These are phyloP conservation scores for Ustilago tritici DNA, from an alignment of 1,284 basidiomycete species.

Conservation along the genomic window DNA sequence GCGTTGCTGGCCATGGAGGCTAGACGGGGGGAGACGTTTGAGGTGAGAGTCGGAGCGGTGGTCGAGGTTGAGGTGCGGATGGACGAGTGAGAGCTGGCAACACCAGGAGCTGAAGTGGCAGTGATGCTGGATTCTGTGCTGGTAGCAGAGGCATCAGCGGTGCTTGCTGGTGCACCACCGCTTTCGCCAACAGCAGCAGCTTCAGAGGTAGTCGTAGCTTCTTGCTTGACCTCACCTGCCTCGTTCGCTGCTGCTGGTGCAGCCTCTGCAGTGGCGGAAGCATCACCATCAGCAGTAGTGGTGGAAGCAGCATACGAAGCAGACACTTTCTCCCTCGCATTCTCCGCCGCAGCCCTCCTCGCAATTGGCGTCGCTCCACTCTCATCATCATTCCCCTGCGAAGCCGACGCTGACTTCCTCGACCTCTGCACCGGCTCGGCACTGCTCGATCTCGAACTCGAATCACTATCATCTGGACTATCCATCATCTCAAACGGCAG, in stretches of 20 bases:
- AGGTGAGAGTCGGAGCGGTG: slow-evolving; percentile 20
- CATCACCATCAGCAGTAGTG: slow-evolving; percentile 15
- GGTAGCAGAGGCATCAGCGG: not conserved
- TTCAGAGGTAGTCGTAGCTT: not conserved
- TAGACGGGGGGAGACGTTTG: slow-evolving; percentile 37
- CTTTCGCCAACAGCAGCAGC: not conserved
- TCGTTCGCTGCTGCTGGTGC: not conserved
- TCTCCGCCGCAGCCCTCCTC: slow-evolving; percentile 38
- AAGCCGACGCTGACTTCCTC: slow-evolving; percentile 65
- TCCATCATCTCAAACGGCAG: slow-evolving; percentile 64
- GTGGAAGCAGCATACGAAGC: slow-evolving; percentile 22
- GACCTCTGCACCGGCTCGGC: slow-evolving; percentile 34
- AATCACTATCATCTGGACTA: slow-evolving; percentile 59
- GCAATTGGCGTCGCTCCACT: slow-evolving; percentile 1
- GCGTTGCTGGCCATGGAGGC: slow-evolving; percentile 26
- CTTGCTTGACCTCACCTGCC: not conserved
- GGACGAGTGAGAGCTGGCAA: slow-evolving; percentile 9
- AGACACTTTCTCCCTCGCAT: slow-evolving; percentile 26
- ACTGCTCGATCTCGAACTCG: slow-evolving; percentile 47
- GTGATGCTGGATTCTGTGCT: not conserved
- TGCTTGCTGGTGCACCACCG: not conserved
- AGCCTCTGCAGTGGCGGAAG: not conserved
- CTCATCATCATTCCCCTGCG: slow-evolving; percentile 45
- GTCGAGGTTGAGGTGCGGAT: slow-evolving; percentile 16
- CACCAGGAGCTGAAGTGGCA: not conserved